Conservation (phyloP, 2,329 filamentous ascomycete species). For the Sarocladiaceae sp. region DNA sequence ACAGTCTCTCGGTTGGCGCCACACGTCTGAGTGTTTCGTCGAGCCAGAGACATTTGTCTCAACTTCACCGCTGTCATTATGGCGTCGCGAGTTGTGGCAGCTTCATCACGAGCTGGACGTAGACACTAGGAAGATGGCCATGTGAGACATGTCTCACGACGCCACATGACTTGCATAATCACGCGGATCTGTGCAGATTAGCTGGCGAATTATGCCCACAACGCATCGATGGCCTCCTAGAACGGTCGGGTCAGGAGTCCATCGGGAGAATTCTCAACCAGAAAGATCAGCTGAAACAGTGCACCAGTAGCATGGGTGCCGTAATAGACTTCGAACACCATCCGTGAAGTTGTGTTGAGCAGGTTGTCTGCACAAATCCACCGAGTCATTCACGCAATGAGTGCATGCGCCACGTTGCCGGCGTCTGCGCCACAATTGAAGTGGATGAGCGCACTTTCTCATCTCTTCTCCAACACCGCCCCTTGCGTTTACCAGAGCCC, state of each 20-base stretch:
- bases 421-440: neutral
- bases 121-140: neutral
- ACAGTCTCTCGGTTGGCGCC: too few species aligned
- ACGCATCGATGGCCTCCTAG: too few species aligned
- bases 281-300: too few species aligned
- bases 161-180: constrained; percentile 10
- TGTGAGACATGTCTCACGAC: constrained; percentile 7
- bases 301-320: too few species aligned
- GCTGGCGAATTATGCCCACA: neutral
- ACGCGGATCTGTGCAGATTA: constrained; percentile 9
- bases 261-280: too few species aligned
- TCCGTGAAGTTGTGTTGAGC: too few species aligned
- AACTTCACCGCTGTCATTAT: neutral
- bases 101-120: constrained; percentile 2
- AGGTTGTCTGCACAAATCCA: too few species aligned
- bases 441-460: neutral
- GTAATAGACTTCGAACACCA: too few species aligned
- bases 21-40: neutral
- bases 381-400: neutral
- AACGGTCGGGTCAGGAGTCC: too few species aligned
- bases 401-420: neutral
- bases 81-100: neutral
- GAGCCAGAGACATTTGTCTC: constrained; percentile 5
- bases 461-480: constrained; percentile 3
- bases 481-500: neutral